phyloP scores from a whole-genome alignment of 2,329 filamentous ascomycete species.

The Cercospora sp. region DNA sequence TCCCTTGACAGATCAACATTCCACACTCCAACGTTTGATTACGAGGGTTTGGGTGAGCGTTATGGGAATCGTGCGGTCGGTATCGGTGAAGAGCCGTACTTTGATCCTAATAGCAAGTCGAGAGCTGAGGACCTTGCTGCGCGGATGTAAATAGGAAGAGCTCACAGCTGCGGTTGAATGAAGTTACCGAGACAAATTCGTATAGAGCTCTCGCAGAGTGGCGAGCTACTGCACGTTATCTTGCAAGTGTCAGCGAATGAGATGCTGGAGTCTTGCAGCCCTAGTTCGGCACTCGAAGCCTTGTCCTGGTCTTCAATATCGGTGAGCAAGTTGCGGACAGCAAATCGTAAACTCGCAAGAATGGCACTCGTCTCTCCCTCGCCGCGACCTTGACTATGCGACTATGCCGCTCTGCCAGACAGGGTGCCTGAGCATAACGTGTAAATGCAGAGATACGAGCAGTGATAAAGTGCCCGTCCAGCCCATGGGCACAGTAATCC shows the following conservation, averaged over 20 bases:
- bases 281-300: neutral
- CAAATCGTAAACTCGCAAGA: too few species aligned
- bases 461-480: too few species aligned
- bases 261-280: neutral
- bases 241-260: neutral
- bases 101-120: conserved; percentile 54
- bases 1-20: conserved; percentile 48
- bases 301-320: neutral
- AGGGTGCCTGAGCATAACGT: too few species aligned
- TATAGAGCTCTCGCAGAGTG: neutral
- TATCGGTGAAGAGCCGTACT: conserved; percentile 57
- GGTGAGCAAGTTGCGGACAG: too few species aligned
- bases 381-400: too few species aligned
- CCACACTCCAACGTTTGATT: conserved; percentile 65
- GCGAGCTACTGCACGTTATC: neutral
- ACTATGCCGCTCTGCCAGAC: too few species aligned
- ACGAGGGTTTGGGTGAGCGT: conserved; percentile 55
- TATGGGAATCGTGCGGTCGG: conserved; percentile 57
- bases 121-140: conserved; percentile 30
- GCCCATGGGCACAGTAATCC: too few species aligned
- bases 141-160: neutral
- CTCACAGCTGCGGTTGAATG: neutral
- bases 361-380: too few species aligned
- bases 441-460: too few species aligned
- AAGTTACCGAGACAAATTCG: neutral